Evolutionary conservation across 805 yeast genomes (phyloP).

Genomic region (Metschnikowia corniflorae): DNA sequence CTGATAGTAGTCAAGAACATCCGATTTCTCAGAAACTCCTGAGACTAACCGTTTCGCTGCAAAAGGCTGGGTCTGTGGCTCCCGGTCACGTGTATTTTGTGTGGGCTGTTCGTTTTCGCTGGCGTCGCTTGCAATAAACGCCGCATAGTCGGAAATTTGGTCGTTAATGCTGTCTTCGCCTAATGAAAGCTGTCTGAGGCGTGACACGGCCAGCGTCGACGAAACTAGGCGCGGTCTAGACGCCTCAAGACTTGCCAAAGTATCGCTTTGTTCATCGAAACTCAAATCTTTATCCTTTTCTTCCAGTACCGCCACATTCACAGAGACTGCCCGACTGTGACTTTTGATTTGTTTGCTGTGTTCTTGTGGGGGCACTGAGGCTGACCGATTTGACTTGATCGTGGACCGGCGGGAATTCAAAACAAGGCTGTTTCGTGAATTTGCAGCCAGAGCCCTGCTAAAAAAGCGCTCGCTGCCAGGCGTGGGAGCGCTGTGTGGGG

Average conservation of each 20-base stretch:
- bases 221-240: conserved; percentile 3
- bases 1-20: conserved; percentile 2
- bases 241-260: no score
- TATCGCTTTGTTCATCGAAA: no score
- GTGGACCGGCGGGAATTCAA: conserved; percentile 30
- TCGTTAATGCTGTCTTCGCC: neutral
- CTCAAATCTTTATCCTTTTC: no score
- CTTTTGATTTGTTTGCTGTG: neutral
- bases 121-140: conserved; percentile 10
- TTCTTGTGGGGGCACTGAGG: conserved; percentile 32
- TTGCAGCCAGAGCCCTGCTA: conserved; percentile 3
- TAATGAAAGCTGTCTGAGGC: conserved; percentile 3
- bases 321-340: conserved; percentile 14
- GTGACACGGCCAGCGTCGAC: conserved; percentile 4
- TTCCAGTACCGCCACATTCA: no score
- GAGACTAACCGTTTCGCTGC: no score
- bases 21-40: neutral
- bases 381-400: conserved; percentile 31
- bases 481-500: neutral
- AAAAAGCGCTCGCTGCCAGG: conserved; percentile 3
- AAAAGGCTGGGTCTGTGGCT: no score
- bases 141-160: conserved; percentile 18
- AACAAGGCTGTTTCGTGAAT: conserved; percentile 12
- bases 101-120: conserved; percentile 4
- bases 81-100: neutral